Conservation (phyloP, 495 filamentous ascomycete genomes). For the Neohortaea acidophila region DNA sequence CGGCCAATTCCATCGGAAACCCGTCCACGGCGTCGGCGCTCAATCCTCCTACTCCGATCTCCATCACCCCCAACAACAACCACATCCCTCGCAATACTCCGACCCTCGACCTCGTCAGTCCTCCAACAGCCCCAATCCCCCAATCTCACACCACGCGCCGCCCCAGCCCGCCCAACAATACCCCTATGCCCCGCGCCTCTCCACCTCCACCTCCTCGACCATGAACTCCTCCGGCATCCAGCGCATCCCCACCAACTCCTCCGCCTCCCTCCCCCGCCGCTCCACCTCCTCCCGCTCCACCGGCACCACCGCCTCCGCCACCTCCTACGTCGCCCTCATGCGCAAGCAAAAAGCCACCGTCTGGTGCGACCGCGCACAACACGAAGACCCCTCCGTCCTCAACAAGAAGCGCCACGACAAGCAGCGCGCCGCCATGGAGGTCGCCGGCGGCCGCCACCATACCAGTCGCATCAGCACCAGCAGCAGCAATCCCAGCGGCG, state of each 20-base stretch:
- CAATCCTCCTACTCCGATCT: neutral
- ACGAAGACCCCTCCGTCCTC: conserved; percentile 71
- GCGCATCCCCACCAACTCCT: conserved; percentile 29
- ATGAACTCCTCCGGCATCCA: conserved; percentile 24
- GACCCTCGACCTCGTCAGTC: neutral
- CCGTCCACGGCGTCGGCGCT: conserved; percentile 10
- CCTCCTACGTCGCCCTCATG: conserved; percentile 84
- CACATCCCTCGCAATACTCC: conserved; percentile 1
- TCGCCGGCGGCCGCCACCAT: conserved; percentile 42
- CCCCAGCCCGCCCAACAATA: conserved; percentile 8
- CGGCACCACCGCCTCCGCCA: conserved; percentile 43
- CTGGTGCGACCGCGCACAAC: conserved; percentile 91
- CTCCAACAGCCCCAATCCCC: neutral
- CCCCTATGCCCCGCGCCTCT: conserved; percentile 17
- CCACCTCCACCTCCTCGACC: conserved; percentile 31
- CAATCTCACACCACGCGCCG: neutral
- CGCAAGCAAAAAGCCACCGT: conserved; percentile 94
- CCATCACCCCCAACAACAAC: conserved; percentile 2
- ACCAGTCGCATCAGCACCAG: conserved; percentile 2
- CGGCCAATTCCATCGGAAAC: neutral
- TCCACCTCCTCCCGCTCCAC: conserved; percentile 58
- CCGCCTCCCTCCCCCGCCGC: conserved; percentile 46
- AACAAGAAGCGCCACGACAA: conserved; percentile 73
- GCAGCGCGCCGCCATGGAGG: conserved; percentile 65
- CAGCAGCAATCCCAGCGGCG: conserved; percentile 17